Conservation (phyloP, 345 rosid species). For the Raphanus sativus region DNA sequence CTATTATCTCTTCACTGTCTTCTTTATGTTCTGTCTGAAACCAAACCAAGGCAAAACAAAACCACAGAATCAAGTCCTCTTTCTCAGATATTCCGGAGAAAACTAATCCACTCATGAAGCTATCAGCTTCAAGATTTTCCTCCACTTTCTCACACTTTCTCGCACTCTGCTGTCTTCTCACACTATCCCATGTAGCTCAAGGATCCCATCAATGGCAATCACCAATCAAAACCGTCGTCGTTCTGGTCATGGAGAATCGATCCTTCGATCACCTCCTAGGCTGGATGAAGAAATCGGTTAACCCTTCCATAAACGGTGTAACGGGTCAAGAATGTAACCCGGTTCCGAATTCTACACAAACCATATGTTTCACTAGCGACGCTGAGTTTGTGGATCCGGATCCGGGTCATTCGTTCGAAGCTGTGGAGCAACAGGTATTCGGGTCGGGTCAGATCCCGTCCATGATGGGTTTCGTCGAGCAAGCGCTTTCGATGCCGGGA, state of each 20-base stretch:
- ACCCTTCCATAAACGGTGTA: constrained; percentile 77
- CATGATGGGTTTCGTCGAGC: constrained; percentile 91
- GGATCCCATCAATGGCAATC: constrained; percentile 51
- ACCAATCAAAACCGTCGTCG: constrained; percentile 80
- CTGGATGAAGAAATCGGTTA: constrained; percentile 84
- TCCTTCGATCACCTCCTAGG: constrained; percentile 93
- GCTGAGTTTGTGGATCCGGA: constrained; percentile 96
- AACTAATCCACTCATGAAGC: constrained; percentile 28
- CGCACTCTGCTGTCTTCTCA: constrained; percentile 42
- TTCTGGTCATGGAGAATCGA: constrained; percentile 84
- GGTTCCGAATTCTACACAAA: constrained; percentile 41
- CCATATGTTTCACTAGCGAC: constrained; percentile 79
- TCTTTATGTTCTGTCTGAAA: constrained; percentile 22
- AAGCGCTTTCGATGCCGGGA: constrained; percentile 70
- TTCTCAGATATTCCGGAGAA: constrained; percentile 3
- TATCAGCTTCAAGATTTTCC: constrained; percentile 14
- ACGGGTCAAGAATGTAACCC: constrained; percentile 90
- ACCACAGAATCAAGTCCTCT: constrained; percentile 28
- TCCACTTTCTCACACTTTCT: constrained; percentile 48
- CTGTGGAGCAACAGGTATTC: constrained; percentile 74
- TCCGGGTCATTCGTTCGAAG: constrained; percentile 97
- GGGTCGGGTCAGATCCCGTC: constrained; percentile 71
- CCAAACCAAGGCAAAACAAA: constrained; percentile 39
- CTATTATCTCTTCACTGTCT: constrained; percentile 1
- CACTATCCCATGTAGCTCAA: constrained; percentile 28